These are phyloP conservation scores for Myochromella boudieri DNA, from an alignment of 768 basidiomycete genomes.

Conservation along the genomic window DNA sequence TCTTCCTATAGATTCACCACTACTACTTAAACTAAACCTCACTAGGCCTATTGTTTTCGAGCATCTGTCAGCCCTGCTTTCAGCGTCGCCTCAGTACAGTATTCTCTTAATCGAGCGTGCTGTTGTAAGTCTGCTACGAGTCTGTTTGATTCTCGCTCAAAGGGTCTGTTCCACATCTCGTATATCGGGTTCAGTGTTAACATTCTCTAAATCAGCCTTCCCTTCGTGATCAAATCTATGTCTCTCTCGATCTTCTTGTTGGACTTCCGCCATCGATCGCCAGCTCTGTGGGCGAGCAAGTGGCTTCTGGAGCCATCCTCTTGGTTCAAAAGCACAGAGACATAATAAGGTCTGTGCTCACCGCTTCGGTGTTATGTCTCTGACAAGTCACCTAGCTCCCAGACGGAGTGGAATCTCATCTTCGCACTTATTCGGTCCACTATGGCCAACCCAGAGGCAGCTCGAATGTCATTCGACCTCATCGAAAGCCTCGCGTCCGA, in stretches of 20 bases:
- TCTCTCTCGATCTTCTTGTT: constrained; percentile 89
- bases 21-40: not conserved
- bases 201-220: constrained; percentile 48
- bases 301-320: constrained; percentile 77
- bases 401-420: constrained; percentile 95
- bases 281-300: constrained; percentile 86
- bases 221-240: constrained; percentile 90
- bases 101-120: constrained; percentile 91
- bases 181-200: constrained; percentile 7
- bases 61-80: constrained; percentile 81
- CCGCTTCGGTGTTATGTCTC: not conserved
- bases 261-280: constrained; percentile 76
- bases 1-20: constrained; percentile 1
- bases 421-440: constrained; percentile 87
- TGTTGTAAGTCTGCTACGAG: constrained; percentile 81
- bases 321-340: constrained; percentile 77
- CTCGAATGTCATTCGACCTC: constrained; percentile 80
- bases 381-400: constrained; percentile 50
- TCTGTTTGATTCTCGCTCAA: constrained; percentile 82
- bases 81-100: constrained; percentile 78
- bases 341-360: constrained; percentile 56
- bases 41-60: constrained; percentile 92
- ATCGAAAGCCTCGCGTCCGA: constrained; percentile 65
- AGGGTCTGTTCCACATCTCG: constrained; percentile 43
- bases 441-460: constrained; percentile 82